Conservation (phyloP, 306 rosid genomes). For the Neltuma alba region DNA sequence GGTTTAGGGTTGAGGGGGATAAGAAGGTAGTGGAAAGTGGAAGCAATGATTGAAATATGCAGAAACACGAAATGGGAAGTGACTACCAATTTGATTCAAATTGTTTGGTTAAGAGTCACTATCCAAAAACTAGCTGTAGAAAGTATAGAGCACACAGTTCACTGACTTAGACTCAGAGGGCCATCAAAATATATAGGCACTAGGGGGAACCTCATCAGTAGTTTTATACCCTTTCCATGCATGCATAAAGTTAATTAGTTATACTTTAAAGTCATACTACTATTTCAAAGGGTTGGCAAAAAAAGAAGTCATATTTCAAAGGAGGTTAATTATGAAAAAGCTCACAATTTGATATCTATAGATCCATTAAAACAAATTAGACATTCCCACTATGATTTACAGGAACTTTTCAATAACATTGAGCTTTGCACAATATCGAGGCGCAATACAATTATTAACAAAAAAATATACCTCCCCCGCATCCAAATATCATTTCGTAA, state of each 20-base stretch:
- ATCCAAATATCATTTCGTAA: too few species aligned
- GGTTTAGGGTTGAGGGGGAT: conserved; percentile 14
- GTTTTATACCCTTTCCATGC: too few species aligned
- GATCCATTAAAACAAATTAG: background rate
- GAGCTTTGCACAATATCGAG: too few species aligned
- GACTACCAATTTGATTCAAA: conserved; percentile 26
- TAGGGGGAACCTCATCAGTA: too few species aligned
- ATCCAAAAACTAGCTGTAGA: conserved; percentile 20
- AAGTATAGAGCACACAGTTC: conserved; percentile 2
- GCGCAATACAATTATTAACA: background rate
- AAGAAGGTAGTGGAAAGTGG: background rate
- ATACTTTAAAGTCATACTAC: too few species aligned
- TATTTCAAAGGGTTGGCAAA: too few species aligned
- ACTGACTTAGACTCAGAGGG: background rate
- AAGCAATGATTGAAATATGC: conserved; percentile 37
- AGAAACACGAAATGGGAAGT: conserved; percentile 34
- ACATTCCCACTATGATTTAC: background rate
- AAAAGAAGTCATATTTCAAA: background rate
- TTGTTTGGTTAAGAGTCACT: conserved; percentile 30
- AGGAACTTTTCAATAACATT: too few species aligned
- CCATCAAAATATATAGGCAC: conserved; percentile 4
- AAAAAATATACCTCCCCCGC: too few species aligned
- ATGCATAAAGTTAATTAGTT: too few species aligned
- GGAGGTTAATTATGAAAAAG: background rate
- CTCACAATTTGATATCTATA: background rate